phyloP scores from a whole-genome alignment of 2,329 filamentous ascomycete species.

The Paradendryphiella salina region DNA sequence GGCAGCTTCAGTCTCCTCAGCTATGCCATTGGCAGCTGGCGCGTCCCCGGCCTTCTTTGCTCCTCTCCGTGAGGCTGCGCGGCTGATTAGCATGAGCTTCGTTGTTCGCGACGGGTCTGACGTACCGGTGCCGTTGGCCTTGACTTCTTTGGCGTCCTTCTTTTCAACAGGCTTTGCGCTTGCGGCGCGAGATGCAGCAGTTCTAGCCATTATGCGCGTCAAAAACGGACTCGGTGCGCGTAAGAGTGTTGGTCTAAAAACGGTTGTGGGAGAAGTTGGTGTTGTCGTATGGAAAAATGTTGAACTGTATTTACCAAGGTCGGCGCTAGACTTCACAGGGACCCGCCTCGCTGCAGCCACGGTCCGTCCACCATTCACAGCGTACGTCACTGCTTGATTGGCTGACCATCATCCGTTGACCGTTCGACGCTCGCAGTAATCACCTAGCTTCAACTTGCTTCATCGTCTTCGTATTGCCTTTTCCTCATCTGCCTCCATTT shows the following conservation, averaged over 20 bases:
- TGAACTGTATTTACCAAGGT: conserved; percentile 19
- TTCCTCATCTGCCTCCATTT: neutral
- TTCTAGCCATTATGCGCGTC: conserved; percentile 36
- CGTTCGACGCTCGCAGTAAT: conserved; percentile 6
- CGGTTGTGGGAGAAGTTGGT: conserved; percentile 28
- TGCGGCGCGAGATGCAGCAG: conserved; percentile 33
- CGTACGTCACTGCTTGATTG: conserved; percentile 23
- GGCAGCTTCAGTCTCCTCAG: conserved; percentile 7
- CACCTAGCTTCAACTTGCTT: conserved; percentile 1
- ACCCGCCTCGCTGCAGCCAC: conserved; percentile 9
- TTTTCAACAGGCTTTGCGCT: conserved; percentile 32
- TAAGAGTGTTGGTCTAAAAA: conserved; percentile 14
- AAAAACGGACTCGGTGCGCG: conserved; percentile 21
- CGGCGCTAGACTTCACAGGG: conserved; percentile 13
- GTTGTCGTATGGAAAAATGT: conserved; percentile 34
- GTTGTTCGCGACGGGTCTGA: conserved; percentile 17
- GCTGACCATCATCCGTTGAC: conserved; percentile 8
- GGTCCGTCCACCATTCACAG: conserved; percentile 16
- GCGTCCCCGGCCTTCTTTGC: conserved; percentile 32
- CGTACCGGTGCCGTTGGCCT: conserved; percentile 41
- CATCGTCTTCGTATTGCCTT: conserved; percentile 1
- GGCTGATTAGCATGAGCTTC: conserved; percentile 21
- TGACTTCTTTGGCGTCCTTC: conserved; percentile 32
- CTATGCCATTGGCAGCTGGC: conserved; percentile 16
- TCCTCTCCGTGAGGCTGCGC: conserved; percentile 27